phyloP scores from a whole-genome alignment of 768 basidiomycete species.

The Austroboletus eburneus region DNA sequence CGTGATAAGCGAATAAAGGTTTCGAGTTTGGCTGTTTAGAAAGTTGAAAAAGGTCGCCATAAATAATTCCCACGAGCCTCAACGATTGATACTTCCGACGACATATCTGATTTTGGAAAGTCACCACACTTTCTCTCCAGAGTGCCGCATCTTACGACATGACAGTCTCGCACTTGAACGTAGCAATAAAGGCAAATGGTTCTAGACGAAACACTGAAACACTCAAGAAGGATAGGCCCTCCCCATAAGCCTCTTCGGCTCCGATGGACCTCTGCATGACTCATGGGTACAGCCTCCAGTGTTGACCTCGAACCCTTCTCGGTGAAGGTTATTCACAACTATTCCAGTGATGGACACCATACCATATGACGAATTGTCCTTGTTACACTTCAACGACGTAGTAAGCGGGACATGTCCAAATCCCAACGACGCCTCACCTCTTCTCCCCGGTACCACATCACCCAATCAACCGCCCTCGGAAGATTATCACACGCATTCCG shows the following conservation, averaged over 20 bases:
- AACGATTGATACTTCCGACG: conserved; percentile 5
- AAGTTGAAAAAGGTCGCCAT: too few relatives aligned
- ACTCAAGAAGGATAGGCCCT: too few relatives aligned
- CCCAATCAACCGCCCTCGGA: conserved; percentile 2
- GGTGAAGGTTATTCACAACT: too few relatives aligned
- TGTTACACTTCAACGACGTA: conserved; percentile 6
- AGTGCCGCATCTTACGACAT: too few relatives aligned
- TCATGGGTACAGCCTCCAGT: not conserved
- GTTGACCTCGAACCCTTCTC: too few relatives aligned
- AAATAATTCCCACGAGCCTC: too few relatives aligned
- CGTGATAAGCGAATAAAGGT: too few relatives aligned
- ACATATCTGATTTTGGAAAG: conserved; percentile 21
- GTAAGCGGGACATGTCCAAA: conserved; percentile 3
- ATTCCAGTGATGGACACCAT: not conserved
- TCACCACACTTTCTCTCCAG: conserved; percentile 2
- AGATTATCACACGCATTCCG: conserved; percentile 3
- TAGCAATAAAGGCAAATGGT: too few relatives aligned
- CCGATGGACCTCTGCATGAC: not conserved
- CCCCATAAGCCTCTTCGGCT: too few relatives aligned
- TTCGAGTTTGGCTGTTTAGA: too few relatives aligned
- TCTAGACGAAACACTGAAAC: too few relatives aligned
- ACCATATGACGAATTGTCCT: conserved; percentile 1
- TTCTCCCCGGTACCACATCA: conserved; percentile 5
- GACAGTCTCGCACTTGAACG: not conserved
- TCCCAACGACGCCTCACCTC: not conserved